These are phyloP conservation scores for Mycosarcoma maydis DNA, from an alignment of 1,284 basidiomycete species.

Conservation along the genomic window DNA sequence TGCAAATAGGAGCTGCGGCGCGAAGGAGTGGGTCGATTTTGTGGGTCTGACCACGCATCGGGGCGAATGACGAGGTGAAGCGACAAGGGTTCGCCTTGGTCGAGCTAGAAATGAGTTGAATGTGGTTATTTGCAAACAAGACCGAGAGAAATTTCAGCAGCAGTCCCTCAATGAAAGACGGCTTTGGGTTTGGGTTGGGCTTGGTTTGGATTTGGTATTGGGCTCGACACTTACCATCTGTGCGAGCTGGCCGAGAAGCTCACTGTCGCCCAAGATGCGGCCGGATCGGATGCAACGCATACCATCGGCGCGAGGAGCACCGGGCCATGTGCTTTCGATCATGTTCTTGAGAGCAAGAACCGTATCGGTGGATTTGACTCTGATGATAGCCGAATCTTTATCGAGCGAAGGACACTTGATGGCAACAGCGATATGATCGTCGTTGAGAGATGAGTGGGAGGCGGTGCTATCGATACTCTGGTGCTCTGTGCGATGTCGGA, in stretches of 20 bases:
- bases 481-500: too few relatives aligned
- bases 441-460: background rate
- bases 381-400: slow-evolving; percentile 30
- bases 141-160: background rate
- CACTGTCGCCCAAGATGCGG: slow-evolving; percentile 43
- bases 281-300: slow-evolving; percentile 60
- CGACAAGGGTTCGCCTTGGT: slow-evolving; percentile 33
- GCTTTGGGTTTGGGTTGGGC: too few relatives aligned
- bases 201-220: too few relatives aligned
- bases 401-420: slow-evolving; percentile 53
- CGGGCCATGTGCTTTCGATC: slow-evolving; percentile 49
- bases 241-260: slow-evolving; percentile 29
- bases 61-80: slow-evolving; percentile 63
- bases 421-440: slow-evolving; percentile 18
- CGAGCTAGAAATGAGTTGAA: slow-evolving; percentile 16
- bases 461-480: too few relatives aligned
- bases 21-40: slow-evolving; percentile 43
- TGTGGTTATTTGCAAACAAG: background rate
- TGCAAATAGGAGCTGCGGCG: slow-evolving; percentile 41
- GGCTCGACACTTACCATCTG: slow-evolving; percentile 35
- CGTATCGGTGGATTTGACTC: slow-evolving; percentile 13
- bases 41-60: slow-evolving; percentile 58
- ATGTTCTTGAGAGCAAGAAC: slow-evolving; percentile 42
- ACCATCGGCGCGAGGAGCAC: slow-evolving; percentile 43
- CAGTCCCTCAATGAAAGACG: too few relatives aligned